Evolutionary conservation across 1,284 basidiomycete species (phyloP).

Genomic region (Cryptococcus sp.): DNA sequence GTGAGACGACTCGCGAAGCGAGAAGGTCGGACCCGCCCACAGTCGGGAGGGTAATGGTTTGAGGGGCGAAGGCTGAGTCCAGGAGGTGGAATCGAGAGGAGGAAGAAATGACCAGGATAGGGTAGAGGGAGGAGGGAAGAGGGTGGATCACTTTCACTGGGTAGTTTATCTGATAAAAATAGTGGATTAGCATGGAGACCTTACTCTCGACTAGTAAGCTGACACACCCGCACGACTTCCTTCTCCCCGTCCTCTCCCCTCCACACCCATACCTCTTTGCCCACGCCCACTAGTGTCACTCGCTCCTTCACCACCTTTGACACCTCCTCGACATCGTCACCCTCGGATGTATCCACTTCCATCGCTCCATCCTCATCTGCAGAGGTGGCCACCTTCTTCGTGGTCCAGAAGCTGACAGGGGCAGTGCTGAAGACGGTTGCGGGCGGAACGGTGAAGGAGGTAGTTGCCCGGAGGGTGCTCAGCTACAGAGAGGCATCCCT

Average conservation of each 20-base stretch:
- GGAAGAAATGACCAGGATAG: constrained; percentile 19
- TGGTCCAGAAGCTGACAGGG: constrained; percentile 36
- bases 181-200: not conserved
- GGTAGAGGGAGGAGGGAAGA: constrained; percentile 7
- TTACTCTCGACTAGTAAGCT: not conserved
- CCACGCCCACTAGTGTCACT: constrained; percentile 36
- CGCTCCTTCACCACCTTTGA: constrained; percentile 13
- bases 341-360: constrained; percentile 18
- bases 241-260: constrained; percentile 37
- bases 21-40: constrained; percentile 2
- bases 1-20: constrained; percentile 10
- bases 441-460: constrained; percentile 47
- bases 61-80: constrained; percentile 10
- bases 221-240: constrained; percentile 20
- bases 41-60: not conserved
- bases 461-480: constrained; percentile 41
- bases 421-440: constrained; percentile 39
- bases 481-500: constrained; percentile 26
- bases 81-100: constrained; percentile 18
- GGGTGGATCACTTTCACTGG: constrained; percentile 19
- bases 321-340: constrained; percentile 3
- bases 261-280: constrained; percentile 41
- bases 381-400: not conserved
- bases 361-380: constrained; percentile 5
- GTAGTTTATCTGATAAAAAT: not conserved